Evolutionary conservation across 2,329 filamentous ascomycete genomes (phyloP).

Genomic region (Curvularia hawaiiensis): DNA sequence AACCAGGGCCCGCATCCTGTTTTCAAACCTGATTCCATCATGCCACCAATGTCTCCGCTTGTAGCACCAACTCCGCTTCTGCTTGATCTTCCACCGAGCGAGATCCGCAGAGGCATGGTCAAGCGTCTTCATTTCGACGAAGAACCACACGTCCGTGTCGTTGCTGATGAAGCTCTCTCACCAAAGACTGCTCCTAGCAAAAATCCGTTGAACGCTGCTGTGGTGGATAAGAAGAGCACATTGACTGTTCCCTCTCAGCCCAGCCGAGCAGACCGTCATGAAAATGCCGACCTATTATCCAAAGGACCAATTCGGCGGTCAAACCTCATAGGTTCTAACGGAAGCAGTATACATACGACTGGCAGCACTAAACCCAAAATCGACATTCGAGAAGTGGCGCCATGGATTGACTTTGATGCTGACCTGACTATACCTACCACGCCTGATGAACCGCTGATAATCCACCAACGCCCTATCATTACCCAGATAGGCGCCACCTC

Average conservation of each 20-base stretch:
- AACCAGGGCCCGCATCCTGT: not conserved
- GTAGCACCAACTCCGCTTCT: not conserved
- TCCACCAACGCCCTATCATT: constrained; percentile 6
- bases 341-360: constrained; percentile 17
- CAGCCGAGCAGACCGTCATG: not conserved
- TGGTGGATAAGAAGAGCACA: not conserved
- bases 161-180: constrained; percentile 10
- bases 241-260: constrained; percentile 1
- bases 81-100: not conserved
- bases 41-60: constrained; percentile 5
- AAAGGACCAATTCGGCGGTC: not conserved
- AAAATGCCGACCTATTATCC: not conserved
- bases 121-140: constrained; percentile 17
- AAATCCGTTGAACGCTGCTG: constrained; percentile 7
- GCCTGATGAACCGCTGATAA: not conserved
- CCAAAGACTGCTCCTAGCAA: constrained; percentile 13
- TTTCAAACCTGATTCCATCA: constrained; percentile 21
- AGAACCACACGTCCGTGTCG: constrained; percentile 5
- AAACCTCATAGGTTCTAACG: constrained; percentile 11
- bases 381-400: constrained; percentile 30
- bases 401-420: constrained; percentile 30
- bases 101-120: constrained; percentile 13
- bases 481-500: not conserved
- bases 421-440: constrained; percentile 1
- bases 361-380: constrained; percentile 8